Percentiles rank a stretch among this genome's conserved stretches.
These are phyloP conservation scores for Eucalyptus guilfoylei DNA, from an alignment of 345 rosid species.

Conservation along the genomic window DNA sequence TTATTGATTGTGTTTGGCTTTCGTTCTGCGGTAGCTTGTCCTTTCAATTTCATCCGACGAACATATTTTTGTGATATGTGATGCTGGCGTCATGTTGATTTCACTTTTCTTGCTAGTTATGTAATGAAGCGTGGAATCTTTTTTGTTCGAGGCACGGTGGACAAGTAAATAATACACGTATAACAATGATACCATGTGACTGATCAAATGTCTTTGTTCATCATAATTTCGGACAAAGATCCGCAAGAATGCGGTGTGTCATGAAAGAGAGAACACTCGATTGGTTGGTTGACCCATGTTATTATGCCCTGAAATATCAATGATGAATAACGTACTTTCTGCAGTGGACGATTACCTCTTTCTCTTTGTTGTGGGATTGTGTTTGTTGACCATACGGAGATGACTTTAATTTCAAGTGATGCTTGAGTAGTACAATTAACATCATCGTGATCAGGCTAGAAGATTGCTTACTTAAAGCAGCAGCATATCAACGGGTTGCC, in stretches of 20 bases:
- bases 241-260: background rate
- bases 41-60: background rate
- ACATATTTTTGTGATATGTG: background rate
- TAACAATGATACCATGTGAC: background rate
- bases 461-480: background rate
- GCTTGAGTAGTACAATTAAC: background rate
- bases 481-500: background rate
- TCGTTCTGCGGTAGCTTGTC: background rate
- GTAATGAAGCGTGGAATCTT: background rate
- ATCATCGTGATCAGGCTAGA: background rate
- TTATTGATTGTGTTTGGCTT: background rate
- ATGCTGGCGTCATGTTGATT: background rate
- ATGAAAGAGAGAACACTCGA: background rate
- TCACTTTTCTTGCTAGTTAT: background rate
- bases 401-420: background rate
- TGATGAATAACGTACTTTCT: background rate
- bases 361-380: background rate
- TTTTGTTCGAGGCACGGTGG: background rate
- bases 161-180: too few relatives aligned
- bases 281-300: background rate
- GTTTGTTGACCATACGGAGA: background rate
- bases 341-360: background rate
- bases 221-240: background rate
- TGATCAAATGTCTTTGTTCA: background rate
- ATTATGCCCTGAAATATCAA: background rate